Base-by-base conservation (phyloP, 345 rosid genomes). In the Gossypium arboreum region DNA sequence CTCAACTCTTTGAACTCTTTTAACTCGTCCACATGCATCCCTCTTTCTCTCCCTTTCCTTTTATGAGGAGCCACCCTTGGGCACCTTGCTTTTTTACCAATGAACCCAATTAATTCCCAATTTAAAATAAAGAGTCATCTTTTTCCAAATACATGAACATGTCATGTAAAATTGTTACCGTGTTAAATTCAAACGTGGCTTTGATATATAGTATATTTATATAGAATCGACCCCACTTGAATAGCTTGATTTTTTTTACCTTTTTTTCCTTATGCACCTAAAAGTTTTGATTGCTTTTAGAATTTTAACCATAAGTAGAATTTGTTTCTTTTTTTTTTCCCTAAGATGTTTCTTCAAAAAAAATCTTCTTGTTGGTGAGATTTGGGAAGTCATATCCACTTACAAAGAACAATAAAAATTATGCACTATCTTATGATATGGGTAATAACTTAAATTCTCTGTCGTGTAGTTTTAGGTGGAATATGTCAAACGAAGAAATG, bases 401-500 rank as follows among this genome's bases (percentile, higher is more conserved):
- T 51, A 16, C 18, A 9, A 34, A 34, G 11, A 7, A 16, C 17
- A 59, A 59, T 24, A 41, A 64, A 39, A 66, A 4, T 43, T 18
- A 43, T 6, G 52, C 54, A 44, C 34, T 15, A 24, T 24, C 41
- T 47, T 47, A 56, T 24, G 63, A 57, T 12, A 52, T 61, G 63
- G 43, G 20, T 29, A 52, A 13, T 13, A 29, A 56, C 6, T 51
- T 57, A 29, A 4, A 43, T 60, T 13, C 15, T 16, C n/a, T 67
- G 84, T 77, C 79, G 57, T 77, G 47, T 73, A 60, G 34, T 58
- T 71, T 11, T 73, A 51, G 82, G 72, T 75, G 79, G 60, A 44
- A 69, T 45, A 60, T 74, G 60, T 47, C 20, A 27, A 61, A 73
- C 24, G 52, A 22, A 58, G 64, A 60, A n/a, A 44, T 44, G 43